These are phyloP conservation scores for Phytopythium litorale DNA, from an alignment of 352 stramenopile genomes.

Conservation along the genomic window DNA sequence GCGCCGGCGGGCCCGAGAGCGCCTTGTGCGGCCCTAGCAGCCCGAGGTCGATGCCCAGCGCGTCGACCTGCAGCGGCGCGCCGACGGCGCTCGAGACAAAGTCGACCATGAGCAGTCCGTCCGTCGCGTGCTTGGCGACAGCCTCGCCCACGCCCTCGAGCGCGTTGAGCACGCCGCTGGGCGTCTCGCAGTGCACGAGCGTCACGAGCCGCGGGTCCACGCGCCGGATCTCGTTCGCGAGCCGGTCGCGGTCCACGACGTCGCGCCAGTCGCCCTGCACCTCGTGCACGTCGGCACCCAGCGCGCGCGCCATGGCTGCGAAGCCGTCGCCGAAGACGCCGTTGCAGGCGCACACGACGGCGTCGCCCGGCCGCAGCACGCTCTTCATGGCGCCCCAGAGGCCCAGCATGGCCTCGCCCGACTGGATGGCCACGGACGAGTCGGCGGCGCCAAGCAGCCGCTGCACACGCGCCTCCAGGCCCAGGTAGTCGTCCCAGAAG, in stretches of 20 bases:
- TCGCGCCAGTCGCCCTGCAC: slow-evolving; percentile 41
- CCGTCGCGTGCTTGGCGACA: slow-evolving; percentile 35
- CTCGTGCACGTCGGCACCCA: slow-evolving; percentile 34
- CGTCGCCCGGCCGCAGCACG: slow-evolving; percentile 28
- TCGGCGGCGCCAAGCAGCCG: slow-evolving; percentile 21
- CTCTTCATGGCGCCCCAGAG: slow-evolving; percentile 57
- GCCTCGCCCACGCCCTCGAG: slow-evolving; percentile 36
- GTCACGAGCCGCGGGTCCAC: slow-evolving; percentile 47
- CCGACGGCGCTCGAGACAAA: slow-evolving; percentile 50
- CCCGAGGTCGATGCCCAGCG: slow-evolving; percentile 41
- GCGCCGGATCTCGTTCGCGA: slow-evolving; percentile 33
- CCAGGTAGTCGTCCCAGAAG: slow-evolving; percentile 55
- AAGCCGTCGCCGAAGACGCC: slow-evolving; percentile 50
- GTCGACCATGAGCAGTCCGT: slow-evolving; percentile 51
- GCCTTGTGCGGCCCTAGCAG: slow-evolving; percentile 45
- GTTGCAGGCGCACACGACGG: slow-evolving; percentile 43
- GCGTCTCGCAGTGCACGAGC: slow-evolving; percentile 52
- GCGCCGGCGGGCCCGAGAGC: slow-evolving; percentile 32
- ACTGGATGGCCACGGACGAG: slow-evolving; percentile 34
- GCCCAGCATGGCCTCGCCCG: slow-evolving; percentile 51
- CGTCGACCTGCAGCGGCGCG: slow-evolving; percentile 32
- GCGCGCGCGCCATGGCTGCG: slow-evolving; percentile 35
- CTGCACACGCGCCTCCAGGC: slow-evolving; percentile 31
- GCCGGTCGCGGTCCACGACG: slow-evolving; percentile 23
- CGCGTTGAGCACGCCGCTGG: slow-evolving; percentile 39